phyloP scores from a whole-genome alignment of 2,329 filamentous ascomycete genomes.

The Claviceps humidiphila region DNA sequence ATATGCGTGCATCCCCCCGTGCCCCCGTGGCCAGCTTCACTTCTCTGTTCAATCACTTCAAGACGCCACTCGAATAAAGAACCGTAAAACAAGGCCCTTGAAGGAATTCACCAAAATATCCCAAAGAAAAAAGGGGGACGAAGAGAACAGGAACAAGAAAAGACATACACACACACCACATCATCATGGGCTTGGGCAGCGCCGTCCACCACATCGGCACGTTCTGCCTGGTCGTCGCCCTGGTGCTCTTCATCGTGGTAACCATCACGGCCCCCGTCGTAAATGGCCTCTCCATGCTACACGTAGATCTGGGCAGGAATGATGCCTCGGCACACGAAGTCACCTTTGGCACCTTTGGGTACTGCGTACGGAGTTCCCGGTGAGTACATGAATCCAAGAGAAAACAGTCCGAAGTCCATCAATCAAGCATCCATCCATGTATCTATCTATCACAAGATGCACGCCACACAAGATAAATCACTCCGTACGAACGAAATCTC shows the following conservation, averaged over 20 bases:
- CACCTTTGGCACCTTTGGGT: conserved; percentile 48
- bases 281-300: conserved; percentile 38
- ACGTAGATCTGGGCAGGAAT: conserved; percentile 31
- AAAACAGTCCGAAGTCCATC: background rate
- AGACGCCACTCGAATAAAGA: background rate
- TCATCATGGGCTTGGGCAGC: conserved; percentile 31
- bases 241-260: conserved; percentile 43
- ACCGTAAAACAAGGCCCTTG: too few relatives aligned
- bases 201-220: conserved; percentile 45
- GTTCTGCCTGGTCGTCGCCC: conserved; percentile 40
- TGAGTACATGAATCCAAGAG: conserved; percentile 9
- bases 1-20: conserved; percentile 3
- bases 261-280: conserved; percentile 47
- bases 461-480: too few relatives aligned
- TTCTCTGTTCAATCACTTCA: too few relatives aligned
- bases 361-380: conserved; percentile 28
- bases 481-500: too few relatives aligned
- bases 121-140: background rate
- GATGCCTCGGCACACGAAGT: conserved; percentile 23
- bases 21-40: background rate
- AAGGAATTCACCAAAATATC: background rate
- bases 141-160: background rate
- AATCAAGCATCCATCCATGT: too few relatives aligned
- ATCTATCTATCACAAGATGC: too few relatives aligned
- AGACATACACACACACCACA: background rate